phyloP scores from a whole-genome alignment of 192 early-diverging fungal species.

The Borealophlyctis nickersoniae region DNA sequence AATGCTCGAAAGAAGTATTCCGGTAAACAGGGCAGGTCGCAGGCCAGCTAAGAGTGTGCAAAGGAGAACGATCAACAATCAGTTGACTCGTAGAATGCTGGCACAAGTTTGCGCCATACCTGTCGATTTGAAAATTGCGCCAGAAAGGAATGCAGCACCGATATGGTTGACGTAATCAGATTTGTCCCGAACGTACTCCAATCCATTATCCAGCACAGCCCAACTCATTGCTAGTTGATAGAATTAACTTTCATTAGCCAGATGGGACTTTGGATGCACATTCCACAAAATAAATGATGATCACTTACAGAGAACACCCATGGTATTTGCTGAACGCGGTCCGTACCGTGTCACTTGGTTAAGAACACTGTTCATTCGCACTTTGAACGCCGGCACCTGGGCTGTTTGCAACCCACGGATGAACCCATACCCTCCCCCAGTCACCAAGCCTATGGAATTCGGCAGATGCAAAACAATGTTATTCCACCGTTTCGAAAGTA shows the following conservation, averaged over 20 bases:
- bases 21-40: slow-evolving; percentile 49
- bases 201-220: slow-evolving; percentile 41
- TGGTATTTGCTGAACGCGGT: slow-evolving; percentile 49
- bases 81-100: not conserved
- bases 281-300: slow-evolving; percentile 13
- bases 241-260: no score
- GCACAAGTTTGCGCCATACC: slow-evolving; percentile 22
- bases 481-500: no score
- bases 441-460: slow-evolving; percentile 24
- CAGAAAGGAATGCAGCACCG: slow-evolving; percentile 49
- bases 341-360: slow-evolving; percentile 53
- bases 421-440: slow-evolving; percentile 48
- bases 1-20: slow-evolving; percentile 38
- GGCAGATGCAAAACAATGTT: no score
- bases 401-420: slow-evolving; percentile 47
- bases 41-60: slow-evolving; percentile 37
- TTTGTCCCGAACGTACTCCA: slow-evolving; percentile 31
- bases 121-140: slow-evolving; percentile 55
- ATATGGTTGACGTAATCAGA: slow-evolving; percentile 56
- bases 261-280: slow-evolving; percentile 8
- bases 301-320: slow-evolving; percentile 49
- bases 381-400: slow-evolving; percentile 41
- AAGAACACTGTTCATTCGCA: slow-evolving; percentile 51
- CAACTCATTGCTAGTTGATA: slow-evolving; percentile 46
- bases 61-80: not conserved